Percentiles rank a stretch among this genome's conserved stretches.
Evolutionary conservation across 2,329 filamentous ascomycete genomes (phyloP).

Genomic region (Chrysoporthe puriensis): DNA sequence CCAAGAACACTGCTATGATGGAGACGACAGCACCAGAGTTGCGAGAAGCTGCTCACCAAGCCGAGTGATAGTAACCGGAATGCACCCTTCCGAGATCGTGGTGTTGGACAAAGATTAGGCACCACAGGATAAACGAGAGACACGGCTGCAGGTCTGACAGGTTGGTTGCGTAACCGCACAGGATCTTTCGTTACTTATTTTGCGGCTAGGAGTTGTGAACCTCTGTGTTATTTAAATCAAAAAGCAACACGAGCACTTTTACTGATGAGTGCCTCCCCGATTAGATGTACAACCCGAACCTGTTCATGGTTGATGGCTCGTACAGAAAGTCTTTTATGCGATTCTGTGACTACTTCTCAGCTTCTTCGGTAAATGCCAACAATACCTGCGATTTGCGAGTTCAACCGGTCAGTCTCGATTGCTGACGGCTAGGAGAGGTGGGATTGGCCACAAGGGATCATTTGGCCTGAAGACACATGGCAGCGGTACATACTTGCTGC

Average conservation of each 20-base stretch:
- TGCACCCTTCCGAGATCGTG: constrained; percentile 1
- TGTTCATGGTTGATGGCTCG: neutral
- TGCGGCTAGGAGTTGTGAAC: too few species aligned
- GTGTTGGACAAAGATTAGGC: neutral
- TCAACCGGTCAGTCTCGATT: too few species aligned
- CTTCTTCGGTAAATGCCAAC: too few species aligned
- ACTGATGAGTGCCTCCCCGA: neutral
- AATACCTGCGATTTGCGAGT: too few species aligned
- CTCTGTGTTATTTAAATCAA: too few species aligned
- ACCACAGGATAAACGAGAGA: neutral
- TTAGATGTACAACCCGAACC: neutral
- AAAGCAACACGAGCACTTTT: neutral
- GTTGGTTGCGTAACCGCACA: constrained; percentile 6
- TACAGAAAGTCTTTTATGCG: neutral
- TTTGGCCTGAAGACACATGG: too few species aligned
- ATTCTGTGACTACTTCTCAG: too few species aligned
- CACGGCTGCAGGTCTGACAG: constrained; percentile 14
- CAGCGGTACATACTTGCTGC: neutral
- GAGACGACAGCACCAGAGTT: constrained; percentile 54
- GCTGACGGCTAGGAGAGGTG: too few species aligned
- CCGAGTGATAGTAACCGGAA: constrained; percentile 41
- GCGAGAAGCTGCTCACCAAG: constrained; percentile 53
- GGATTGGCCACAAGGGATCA: too few species aligned
- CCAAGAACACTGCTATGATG: constrained; percentile 53
- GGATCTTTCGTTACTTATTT: neutral